Base-by-base conservation (phyloP, 306 rosid genomes). In the Lablab purpureus region DNA sequence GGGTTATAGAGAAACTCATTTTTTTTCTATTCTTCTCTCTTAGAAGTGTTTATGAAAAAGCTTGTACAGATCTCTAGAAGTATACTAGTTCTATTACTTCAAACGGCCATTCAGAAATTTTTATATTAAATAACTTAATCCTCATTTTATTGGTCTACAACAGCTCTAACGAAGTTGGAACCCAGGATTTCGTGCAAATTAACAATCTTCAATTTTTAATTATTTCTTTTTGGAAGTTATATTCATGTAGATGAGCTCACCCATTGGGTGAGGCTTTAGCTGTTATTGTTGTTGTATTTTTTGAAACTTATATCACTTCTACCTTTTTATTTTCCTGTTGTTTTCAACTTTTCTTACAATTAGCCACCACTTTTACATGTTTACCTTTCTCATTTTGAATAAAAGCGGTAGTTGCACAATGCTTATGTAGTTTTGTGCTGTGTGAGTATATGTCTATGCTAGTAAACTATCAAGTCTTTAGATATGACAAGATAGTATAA, bases 381-480 rank as follows among this genome's bases (percentile, higher is more conserved):
- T 60, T 50, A 25, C n/a, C 41, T 47, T 47, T 19, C 73, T 51
- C 63, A 4, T 21, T 66, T 67, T 56, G 71, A 54, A 22, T 65
- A 47, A 7, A 34, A 22, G 12, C 23, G 63, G 67, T 45, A 25
- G 50, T 68, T 43, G 17, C 36, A 15, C 50, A 10, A 41, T 66
- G 64, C 45, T 54, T 58, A n/a, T 12, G 6, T 64, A 36, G 27
- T 71, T 27, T 49, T 51, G 52, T 65, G 71, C 59, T 60, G 69
- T 40, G 14, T 70, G 59, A 11, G 28, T 51, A 3, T 41, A 14
- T 10, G 14, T 9, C 9, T 25, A 37, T 52, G 58, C 7, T 21
- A 40, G 65, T 51, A 43, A 32, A 58, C n/a, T 43, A 27, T 83
- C 2, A 19, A 70, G 71, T 68, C 43, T 7, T 70, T 40, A 72